Percentiles rank a stretch among this genome's conserved stretches.
phyloP scores from a whole-genome alignment of 768 basidiomycete genomes.

The Lactifluus volemus region DNA sequence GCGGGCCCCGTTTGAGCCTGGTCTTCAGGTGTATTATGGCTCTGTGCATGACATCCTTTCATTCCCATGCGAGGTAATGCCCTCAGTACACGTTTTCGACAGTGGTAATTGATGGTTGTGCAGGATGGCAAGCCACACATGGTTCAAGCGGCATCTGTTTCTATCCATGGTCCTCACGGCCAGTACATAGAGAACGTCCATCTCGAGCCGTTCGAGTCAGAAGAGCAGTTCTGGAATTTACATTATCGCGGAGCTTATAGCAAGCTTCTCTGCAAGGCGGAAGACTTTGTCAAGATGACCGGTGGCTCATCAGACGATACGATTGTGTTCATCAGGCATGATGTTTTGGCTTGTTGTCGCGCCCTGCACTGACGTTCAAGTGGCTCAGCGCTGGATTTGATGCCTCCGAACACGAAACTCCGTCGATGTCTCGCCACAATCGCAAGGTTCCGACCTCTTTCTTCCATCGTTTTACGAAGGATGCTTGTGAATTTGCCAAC shows the following conservation, averaged over 20 bases:
- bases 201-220: constrained; percentile 60
- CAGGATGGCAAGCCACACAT: constrained; percentile 75
- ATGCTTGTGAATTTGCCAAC: constrained; percentile 58
- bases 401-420: constrained; percentile 85
- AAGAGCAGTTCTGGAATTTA: constrained; percentile 64
- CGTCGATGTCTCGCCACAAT: constrained; percentile 85
- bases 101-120: constrained; percentile 5
- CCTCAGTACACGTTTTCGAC: not conserved
- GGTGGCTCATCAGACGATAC: constrained; percentile 59
- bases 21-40: constrained; percentile 73
- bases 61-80: constrained; percentile 78
- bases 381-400: constrained; percentile 80
- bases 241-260: constrained; percentile 64
- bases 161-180: constrained; percentile 69
- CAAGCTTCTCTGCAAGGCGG: constrained; percentile 54
- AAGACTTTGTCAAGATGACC: constrained; percentile 60
- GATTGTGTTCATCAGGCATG: constrained; percentile 79
- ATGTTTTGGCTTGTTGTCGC: not conserved
- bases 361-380: constrained; percentile 1
- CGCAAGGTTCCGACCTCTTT: constrained; percentile 85
- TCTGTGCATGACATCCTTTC: constrained; percentile 92
- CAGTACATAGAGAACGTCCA: constrained; percentile 87
- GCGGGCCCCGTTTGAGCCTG: constrained; percentile 31
- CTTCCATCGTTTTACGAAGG: constrained; percentile 74
- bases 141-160: constrained; percentile 82